Percentiles rank a stretch among this genome's conserved stretches.
phyloP scores from a whole-genome alignment of 805 yeast species.

The Cyberlindnera amylophila region DNA sequence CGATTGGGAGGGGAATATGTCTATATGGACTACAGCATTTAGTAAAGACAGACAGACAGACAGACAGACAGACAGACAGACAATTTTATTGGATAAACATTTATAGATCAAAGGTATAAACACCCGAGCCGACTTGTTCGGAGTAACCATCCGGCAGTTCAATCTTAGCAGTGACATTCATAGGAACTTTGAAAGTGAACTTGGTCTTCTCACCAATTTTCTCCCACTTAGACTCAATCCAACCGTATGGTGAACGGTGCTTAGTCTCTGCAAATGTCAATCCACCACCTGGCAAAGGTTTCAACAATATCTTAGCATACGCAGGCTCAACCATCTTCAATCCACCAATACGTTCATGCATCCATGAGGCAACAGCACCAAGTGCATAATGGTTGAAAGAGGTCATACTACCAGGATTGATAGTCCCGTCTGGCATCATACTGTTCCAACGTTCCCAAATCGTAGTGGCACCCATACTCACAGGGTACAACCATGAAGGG shows the following conservation, averaged over 20 bases:
- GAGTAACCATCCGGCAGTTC: conserved; percentile 14
- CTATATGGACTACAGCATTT: no score
- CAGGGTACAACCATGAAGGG: conserved; percentile 22
- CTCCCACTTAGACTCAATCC: conserved; percentile 17
- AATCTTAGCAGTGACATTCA: conserved; percentile 13
- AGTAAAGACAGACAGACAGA: no score
- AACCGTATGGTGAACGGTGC: conserved; percentile 17
- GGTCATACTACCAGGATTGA: conserved; percentile 22
- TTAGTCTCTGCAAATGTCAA: conserved; percentile 11
- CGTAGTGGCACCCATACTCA: conserved; percentile 21
- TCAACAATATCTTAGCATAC: conserved; percentile 11
- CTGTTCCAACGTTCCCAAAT: conserved; percentile 22
- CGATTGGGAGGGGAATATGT: no score
- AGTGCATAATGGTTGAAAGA: conserved; percentile 23
- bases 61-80: no score
- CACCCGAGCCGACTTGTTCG: conserved; percentile 10
- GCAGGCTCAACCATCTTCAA: conserved; percentile 9
- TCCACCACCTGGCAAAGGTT: conserved; percentile 19
- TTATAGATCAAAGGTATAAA: conserved; percentile 6
- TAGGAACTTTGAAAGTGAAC: conserved; percentile 15
- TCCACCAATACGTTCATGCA: conserved; percentile 21
- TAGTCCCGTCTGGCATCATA: conserved; percentile 19
- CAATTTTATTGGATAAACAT: no score
- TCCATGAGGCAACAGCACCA: conserved; percentile 22
- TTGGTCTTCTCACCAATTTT: conserved; percentile 4